Conservation (phyloP, 2,329 filamentous ascomycete species). For the Sporothrix variecibatus region DNA sequence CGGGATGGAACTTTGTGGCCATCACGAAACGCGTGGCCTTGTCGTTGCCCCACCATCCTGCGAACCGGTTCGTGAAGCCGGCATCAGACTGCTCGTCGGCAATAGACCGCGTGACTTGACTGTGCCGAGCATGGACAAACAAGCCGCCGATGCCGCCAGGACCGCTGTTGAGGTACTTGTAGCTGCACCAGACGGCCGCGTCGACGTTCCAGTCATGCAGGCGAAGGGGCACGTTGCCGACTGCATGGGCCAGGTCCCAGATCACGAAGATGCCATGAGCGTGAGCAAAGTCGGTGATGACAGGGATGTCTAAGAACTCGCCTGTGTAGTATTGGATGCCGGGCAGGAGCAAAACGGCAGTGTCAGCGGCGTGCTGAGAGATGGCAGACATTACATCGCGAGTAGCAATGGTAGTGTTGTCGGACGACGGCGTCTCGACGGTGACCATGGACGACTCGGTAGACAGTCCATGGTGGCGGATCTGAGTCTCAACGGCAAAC, state of each 20-base stretch:
- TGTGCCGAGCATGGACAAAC: conserved; percentile 78
- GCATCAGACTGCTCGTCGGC: conserved; percentile 36
- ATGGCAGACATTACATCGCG: conserved; percentile 72
- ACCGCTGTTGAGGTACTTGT: conserved; percentile 90
- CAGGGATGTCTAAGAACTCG: conserved; percentile 79
- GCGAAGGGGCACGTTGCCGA: conserved; percentile 75
- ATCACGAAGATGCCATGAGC: conserved; percentile 56
- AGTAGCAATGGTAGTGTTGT: conserved; percentile 64
- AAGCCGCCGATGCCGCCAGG: conserved; percentile 80
- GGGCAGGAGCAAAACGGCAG: conserved; percentile 76
- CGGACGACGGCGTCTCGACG: conserved; percentile 59
- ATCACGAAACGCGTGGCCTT: conserved; percentile 78
- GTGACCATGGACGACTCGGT: conserved; percentile 71
- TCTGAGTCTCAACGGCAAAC: conserved; percentile 84
- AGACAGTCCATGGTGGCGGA: conserved; percentile 68
- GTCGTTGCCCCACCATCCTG: conserved; percentile 87
- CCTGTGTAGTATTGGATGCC: conserved; percentile 93
- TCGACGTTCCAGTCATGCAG: conserved; percentile 90
- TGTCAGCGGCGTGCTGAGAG: conserved; percentile 69
- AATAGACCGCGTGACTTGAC: conserved; percentile 49
- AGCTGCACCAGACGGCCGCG: conserved; percentile 93
- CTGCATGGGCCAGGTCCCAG: conserved; percentile 66
- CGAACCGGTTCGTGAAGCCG: conserved; percentile 64
- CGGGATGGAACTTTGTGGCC: conserved; percentile 77
- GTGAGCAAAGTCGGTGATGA: conserved; percentile 75